These are phyloP conservation scores for Carex parvula DNA, from an alignment of 176 grass and related monocot species.

Conservation along the genomic window DNA sequence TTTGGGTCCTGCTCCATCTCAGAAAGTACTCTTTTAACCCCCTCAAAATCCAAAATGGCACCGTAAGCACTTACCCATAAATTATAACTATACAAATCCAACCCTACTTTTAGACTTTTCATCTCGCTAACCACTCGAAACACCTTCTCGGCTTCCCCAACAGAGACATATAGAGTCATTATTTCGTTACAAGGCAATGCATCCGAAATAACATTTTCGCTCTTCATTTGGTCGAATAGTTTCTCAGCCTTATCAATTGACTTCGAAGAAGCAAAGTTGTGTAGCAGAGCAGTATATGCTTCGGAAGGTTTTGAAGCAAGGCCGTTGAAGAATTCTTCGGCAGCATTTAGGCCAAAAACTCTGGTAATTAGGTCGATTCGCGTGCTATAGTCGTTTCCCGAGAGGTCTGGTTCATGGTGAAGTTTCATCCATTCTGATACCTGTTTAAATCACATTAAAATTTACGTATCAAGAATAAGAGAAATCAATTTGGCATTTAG, in stretches of 20 bases:
- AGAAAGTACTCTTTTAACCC: slow-evolving; percentile 45
- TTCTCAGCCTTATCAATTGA: slow-evolving; percentile 63
- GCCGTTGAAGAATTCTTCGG: slow-evolving; percentile 80
- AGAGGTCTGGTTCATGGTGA: slow-evolving; percentile 64
- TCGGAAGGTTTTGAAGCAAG: slow-evolving; percentile 58
- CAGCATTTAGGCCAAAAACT: slow-evolving; percentile 67
- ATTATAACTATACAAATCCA: slow-evolving; percentile 86
- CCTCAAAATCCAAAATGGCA: slow-evolving; percentile 49
- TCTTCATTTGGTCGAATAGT: slow-evolving; percentile 66
- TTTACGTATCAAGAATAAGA: neutral
- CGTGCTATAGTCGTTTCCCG: slow-evolving; percentile 52
- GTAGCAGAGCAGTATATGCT: slow-evolving; percentile 72
- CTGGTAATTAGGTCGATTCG: slow-evolving; percentile 69
- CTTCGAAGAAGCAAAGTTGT: slow-evolving; percentile 70
- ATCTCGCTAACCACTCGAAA: slow-evolving; percentile 37
- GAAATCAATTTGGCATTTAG: neutral
- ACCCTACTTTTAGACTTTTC: slow-evolving; percentile 41
- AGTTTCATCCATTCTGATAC: slow-evolving; percentile 82
- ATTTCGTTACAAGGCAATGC: slow-evolving; percentile 71
- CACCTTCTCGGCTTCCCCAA: slow-evolving; percentile 63
- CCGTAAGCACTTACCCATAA: slow-evolving; percentile 57
- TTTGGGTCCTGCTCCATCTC: slow-evolving; percentile 63
- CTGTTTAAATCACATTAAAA: slow-evolving; percentile 23
- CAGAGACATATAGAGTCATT: slow-evolving; percentile 82
- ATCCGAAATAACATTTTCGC: slow-evolving; percentile 31